Evolutionary conservation across 768 basidiomycete genomes (phyloP).

Genomic region (Trametes maxima): DNA sequence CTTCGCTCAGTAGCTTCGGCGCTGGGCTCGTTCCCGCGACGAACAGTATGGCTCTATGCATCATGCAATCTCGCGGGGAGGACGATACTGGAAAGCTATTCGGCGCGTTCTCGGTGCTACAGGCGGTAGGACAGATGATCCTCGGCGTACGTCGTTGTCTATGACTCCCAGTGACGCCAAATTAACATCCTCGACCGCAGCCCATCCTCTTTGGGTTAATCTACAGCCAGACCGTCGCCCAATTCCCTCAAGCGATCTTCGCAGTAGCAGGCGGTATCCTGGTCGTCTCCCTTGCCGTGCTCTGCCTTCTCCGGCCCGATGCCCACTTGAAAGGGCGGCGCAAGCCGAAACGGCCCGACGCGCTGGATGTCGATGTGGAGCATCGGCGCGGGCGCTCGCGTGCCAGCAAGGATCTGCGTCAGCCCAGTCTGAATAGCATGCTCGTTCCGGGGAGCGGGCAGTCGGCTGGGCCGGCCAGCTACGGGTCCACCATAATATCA

Average conservation of each 20-base stretch:
- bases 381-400: slow-evolving; percentile 35
- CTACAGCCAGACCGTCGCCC: slow-evolving; percentile 64
- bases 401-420: slow-evolving; percentile 41
- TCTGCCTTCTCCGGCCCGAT: slow-evolving; percentile 45
- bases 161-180: slow-evolving; percentile 7
- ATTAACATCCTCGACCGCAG: slow-evolving; percentile 38
- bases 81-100: slow-evolving; percentile 58
- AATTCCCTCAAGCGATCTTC: slow-evolving; percentile 72
- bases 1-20: slow-evolving; percentile 64
- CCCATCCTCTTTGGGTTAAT: slow-evolving; percentile 69
- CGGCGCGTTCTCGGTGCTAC: slow-evolving; percentile 69
- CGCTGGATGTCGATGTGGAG: slow-evolving; percentile 24
- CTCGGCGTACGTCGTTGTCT: slow-evolving; percentile 40
- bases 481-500: slow-evolving; percentile 3
- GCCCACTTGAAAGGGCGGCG: slow-evolving; percentile 25
- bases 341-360: slow-evolving; percentile 17
- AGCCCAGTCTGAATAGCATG: slow-evolving; percentile 14
- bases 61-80: slow-evolving; percentile 50
- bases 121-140: slow-evolving; percentile 67
- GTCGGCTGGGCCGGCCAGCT: slow-evolving; percentile 3
- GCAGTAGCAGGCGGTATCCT: slow-evolving; percentile 59
- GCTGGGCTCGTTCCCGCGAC: slow-evolving; percentile 69
- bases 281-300: slow-evolving; percentile 47
- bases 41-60: slow-evolving; percentile 74
- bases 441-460: neutral